phyloP scores from a whole-genome alignment of 2,329 filamentous ascomycete genomes.

The Hymenoscyphus albidus region DNA sequence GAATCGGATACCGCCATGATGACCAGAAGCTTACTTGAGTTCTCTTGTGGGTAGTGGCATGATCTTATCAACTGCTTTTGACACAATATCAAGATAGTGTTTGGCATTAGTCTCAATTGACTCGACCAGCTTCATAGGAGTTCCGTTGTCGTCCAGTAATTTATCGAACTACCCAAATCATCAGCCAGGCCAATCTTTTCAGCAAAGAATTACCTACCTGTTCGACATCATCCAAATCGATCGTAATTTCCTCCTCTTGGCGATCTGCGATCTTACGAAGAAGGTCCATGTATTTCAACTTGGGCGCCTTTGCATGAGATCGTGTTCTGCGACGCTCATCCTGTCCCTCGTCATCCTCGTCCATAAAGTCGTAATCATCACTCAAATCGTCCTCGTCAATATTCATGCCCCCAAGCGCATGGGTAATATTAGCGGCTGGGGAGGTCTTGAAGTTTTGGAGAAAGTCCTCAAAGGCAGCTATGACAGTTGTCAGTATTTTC shows the following conservation, averaged over 20 bases:
- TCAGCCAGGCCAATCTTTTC: slow-evolving; percentile 8
- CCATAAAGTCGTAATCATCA: slow-evolving; percentile 92
- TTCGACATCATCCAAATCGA: slow-evolving; percentile 86
- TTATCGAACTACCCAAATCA: slow-evolving; percentile 60
- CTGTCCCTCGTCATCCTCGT: slow-evolving; percentile 61
- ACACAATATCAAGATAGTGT: slow-evolving; percentile 91
- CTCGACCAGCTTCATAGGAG: slow-evolving; percentile 63
- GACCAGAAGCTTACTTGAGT: slow-evolving; percentile 57
- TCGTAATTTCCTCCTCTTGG: slow-evolving; percentile 68
- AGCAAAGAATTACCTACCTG: slow-evolving; percentile 53
- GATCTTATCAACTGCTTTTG: slow-evolving; percentile 79
- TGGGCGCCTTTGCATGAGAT: slow-evolving; percentile 53
- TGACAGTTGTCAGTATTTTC: slow-evolving; percentile 15
- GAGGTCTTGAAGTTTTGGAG: slow-evolving; percentile 82
- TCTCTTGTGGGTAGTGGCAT: slow-evolving; percentile 77
- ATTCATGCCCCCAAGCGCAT: slow-evolving; percentile 78
- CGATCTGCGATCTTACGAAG: slow-evolving; percentile 86
- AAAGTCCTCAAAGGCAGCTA: slow-evolving; percentile 83
- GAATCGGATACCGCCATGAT: slow-evolving; percentile 2
- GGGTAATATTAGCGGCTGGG: slow-evolving; percentile 66
- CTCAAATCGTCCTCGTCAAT: slow-evolving; percentile 83
- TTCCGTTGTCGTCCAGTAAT: slow-evolving; percentile 56
- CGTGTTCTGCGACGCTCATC: slow-evolving; percentile 42
- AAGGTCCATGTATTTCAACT: slow-evolving; percentile 83
- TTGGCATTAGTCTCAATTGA: slow-evolving; percentile 89